Evolutionary conservation across 2,329 filamentous ascomycete species (phyloP), one percentile per base, ranked within the genome.

Genomic region (Diaporthe sp.): DNA sequence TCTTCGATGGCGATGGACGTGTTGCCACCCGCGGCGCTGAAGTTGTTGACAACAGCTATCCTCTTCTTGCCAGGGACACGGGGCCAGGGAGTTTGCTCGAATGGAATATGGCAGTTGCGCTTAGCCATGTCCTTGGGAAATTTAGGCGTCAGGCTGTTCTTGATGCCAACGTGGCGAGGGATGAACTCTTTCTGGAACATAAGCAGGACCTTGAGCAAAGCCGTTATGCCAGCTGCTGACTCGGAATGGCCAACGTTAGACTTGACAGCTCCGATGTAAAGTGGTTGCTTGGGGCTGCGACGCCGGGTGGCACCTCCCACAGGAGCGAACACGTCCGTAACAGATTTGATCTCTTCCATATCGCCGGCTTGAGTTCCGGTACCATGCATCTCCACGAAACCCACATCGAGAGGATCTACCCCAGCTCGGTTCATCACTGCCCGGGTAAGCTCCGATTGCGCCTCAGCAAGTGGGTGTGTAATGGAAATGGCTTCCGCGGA

Each of bases 291-390:
- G 6, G 71, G 22, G 13, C n/a, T 22, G 1, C 86, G 82, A 73
- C 81, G 86, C 84, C 78, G 88, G 83, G 72, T 86, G 85, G 31
- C 85, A 19, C 37, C n/a, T 2, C 44, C 28, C 1, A 51, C 5
- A 19, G 88, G 88, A 59, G 90, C 91, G 78, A 93, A 93, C 3
- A 89, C 86, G 46, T 89, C 87, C 31, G 87, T 86, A 68, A 94
- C 90, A 0, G 89, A 91, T 3, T 88, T 86, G 87, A 92, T 92
- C 81, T 94, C 92, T 89, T 89, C 28, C 3, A 88, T 88, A 80
- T 95, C 93, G 74, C 93, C 93, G 46, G 91, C 92, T 80, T 94
- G 92, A 2, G 92, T 94, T 57, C 92, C 92, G 5, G 92, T 94
- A 8, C 92, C 92, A 80, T 94, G 92, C 88, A 93, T 91, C 80